phyloP scores from a whole-genome alignment of 108 stramenopile species.

The Nannochloropsis salina region DNA sequence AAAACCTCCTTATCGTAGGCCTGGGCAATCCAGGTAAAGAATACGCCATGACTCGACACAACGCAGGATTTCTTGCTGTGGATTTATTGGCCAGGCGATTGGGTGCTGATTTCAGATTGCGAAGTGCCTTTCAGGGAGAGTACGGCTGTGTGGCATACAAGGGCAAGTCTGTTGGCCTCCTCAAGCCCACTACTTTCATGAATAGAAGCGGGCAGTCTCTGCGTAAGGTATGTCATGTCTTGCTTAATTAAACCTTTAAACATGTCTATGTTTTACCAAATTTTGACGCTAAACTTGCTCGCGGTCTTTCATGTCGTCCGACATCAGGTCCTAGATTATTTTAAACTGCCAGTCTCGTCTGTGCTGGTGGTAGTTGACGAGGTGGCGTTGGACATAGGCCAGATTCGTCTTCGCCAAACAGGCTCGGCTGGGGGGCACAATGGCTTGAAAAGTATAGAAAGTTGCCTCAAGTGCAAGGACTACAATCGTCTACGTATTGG shows the following conservation, averaged over 20 bases:
- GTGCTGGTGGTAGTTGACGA: constrained; percentile 41
- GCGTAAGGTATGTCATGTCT: constrained; percentile 27
- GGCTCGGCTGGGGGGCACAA: constrained; percentile 43
- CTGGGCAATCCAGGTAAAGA: constrained; percentile 45
- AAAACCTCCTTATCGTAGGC: constrained; percentile 42
- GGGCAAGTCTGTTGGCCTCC: constrained; percentile 42
- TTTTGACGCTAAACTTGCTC: too few relatives aligned
- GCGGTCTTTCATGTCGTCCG: neutral
- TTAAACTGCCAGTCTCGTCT: constrained; percentile 27
- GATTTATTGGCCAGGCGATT: constrained; percentile 39
- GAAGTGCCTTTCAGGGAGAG: constrained; percentile 42
- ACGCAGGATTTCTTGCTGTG: constrained; percentile 40
- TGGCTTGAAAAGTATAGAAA: constrained; percentile 39
- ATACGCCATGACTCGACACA: constrained; percentile 44
- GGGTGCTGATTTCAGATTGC: constrained; percentile 29
- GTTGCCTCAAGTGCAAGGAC: constrained; percentile 33
- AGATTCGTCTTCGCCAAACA: constrained; percentile 39
- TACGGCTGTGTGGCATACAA: constrained; percentile 24
- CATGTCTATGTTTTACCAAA: too few relatives aligned
- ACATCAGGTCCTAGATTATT: constrained; percentile 34
- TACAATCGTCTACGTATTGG: constrained; percentile 37
- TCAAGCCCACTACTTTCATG: constrained; percentile 43
- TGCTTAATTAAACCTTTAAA: too few relatives aligned
- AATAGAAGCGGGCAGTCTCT: constrained; percentile 43
- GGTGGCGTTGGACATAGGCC: constrained; percentile 42